Conservation (phyloP, 2,329 filamentous ascomycete genomes). For the Xylaria sp. region DNA sequence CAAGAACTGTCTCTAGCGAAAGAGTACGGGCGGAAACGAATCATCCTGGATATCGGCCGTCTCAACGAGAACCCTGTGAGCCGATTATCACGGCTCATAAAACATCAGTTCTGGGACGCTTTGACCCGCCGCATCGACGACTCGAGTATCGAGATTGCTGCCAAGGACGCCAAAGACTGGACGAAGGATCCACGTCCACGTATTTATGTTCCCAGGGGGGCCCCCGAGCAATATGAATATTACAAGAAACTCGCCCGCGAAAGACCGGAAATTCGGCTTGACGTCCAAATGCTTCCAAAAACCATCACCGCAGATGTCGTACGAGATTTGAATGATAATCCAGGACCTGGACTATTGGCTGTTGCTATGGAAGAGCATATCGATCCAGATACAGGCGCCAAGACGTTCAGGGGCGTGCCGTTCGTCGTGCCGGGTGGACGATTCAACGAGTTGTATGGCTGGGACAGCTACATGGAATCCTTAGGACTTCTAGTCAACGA, state of each 20-base stretch:
- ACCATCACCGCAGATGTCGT: conserved; percentile 77
- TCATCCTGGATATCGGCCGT: conserved; percentile 84
- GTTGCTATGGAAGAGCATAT: conserved; percentile 76
- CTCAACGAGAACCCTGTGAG: conserved; percentile 94
- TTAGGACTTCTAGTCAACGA: conserved; percentile 82
- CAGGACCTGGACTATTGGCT: conserved; percentile 85
- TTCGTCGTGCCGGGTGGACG: conserved; percentile 97
- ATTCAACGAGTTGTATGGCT: conserved; percentile 98
- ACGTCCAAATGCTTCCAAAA: conserved; percentile 74
- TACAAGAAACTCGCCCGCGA: conserved; percentile 75
- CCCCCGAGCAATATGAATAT: conserved; percentile 83
- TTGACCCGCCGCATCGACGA: conserved; percentile 87
- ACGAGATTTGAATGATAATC: conserved; percentile 76
- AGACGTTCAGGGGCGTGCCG: conserved; percentile 71
- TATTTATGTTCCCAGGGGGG: conserved; percentile 82
- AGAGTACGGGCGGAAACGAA: conserved; percentile 82
- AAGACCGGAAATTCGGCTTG: conserved; percentile 76
- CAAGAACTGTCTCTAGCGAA: conserved; percentile 92
- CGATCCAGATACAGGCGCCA: conserved; percentile 63
- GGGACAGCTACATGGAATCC: conserved; percentile 99
- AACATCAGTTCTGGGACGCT: conserved; percentile 86
- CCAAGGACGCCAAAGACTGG: conserved; percentile 91
- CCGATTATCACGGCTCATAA: conserved; percentile 78
- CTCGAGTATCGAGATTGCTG: conserved; percentile 79
- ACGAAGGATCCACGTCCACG: conserved; percentile 81